Percentiles rank a stretch among this genome's conserved stretches.
phyloP scores from a whole-genome alignment of 1,139 yeast genomes.

The Hanseniaspora gamundiae region DNA sequence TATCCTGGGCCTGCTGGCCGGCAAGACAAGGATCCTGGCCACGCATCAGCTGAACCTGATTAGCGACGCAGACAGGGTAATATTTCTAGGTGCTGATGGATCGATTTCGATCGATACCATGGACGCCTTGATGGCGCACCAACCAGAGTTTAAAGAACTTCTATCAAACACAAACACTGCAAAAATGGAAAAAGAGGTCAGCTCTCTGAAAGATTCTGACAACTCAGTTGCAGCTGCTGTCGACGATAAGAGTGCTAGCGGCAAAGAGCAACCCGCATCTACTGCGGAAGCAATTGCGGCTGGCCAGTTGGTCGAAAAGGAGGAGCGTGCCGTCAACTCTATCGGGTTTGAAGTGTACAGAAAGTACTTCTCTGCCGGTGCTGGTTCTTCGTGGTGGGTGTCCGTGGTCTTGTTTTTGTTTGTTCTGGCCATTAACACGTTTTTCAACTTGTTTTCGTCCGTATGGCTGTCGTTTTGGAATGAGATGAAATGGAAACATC shows the following conservation, averaged over 20 bases:
- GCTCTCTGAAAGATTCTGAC: conserved; percentile 15
- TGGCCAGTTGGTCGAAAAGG: conserved; percentile 26
- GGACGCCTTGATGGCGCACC: conserved; percentile 30
- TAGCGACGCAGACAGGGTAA: conserved; percentile 49
- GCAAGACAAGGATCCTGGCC: conserved; percentile 59
- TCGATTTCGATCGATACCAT: conserved; percentile 42
- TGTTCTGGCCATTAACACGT: conserved; percentile 34
- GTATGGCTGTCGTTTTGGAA: conserved; percentile 78
- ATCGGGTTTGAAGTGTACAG: conserved; percentile 35
- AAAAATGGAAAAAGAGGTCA: conserved; percentile 18
- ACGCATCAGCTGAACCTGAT: conserved; percentile 68
- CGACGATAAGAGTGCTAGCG: no score
- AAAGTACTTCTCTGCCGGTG: conserved; percentile 36
- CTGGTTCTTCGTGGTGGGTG: conserved; percentile 3
- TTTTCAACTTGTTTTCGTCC: conserved; percentile 48
- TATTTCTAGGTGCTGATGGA: conserved; percentile 52
- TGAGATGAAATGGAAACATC: conserved; percentile 32
- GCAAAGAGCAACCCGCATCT: no score
- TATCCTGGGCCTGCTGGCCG: conserved; percentile 41
- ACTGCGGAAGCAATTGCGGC: no score
- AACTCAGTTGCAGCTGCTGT: no score
- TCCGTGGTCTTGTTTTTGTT: conserved; percentile 7
- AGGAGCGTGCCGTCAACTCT: conserved; percentile 37
- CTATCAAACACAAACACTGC: conserved; percentile 27
- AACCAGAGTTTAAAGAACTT: conserved; percentile 24